phyloP scores from a whole-genome alignment of 2,329 filamentous ascomycete genomes.

The Nannizziopsis arthrosporioides region DNA sequence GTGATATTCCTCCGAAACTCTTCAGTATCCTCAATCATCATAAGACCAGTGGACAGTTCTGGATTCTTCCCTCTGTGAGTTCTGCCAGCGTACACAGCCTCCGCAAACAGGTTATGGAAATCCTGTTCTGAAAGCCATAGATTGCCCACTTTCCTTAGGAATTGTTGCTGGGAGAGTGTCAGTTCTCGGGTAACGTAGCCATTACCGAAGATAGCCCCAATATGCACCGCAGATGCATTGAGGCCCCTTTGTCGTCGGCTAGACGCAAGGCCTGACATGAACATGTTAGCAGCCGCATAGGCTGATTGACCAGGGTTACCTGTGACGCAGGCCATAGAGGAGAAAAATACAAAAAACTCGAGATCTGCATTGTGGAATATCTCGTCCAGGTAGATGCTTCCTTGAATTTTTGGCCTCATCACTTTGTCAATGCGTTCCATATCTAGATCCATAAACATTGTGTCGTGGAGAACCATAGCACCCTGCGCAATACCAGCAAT shows the following conservation, averaged over 20 bases:
- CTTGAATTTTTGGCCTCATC: slow-evolving; percentile 32
- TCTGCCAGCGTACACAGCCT: slow-evolving; percentile 38
- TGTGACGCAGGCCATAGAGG: slow-evolving; percentile 15
- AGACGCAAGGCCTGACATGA: slow-evolving; percentile 28
- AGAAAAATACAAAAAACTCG: slow-evolving; percentile 17
- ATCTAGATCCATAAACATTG: slow-evolving; percentile 24
- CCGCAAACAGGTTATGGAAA: slow-evolving; percentile 42
- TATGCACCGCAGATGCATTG: slow-evolving; percentile 8
- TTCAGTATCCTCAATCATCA: slow-evolving; percentile 15
- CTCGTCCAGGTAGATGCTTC: slow-evolving; percentile 20
- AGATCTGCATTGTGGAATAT: slow-evolving; percentile 12
- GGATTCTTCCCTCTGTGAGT: slow-evolving; percentile 18
- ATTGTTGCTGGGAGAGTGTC: not conserved
- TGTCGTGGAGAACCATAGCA: slow-evolving; percentile 31
- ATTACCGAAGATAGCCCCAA: slow-evolving; percentile 4
- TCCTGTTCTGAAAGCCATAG: slow-evolving; percentile 38
- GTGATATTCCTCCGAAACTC: slow-evolving; percentile 12
- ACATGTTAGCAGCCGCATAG: slow-evolving; percentile 37
- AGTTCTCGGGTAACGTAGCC: slow-evolving; percentile 13
- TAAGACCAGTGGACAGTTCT: slow-evolving; percentile 15
- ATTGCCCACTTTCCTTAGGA: not conserved
- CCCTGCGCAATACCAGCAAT: slow-evolving; percentile 21
- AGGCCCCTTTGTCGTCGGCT: slow-evolving; percentile 9
- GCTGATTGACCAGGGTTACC: slow-evolving; percentile 29
- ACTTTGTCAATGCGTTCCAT: slow-evolving; percentile 24